A percentile compares a stretch with the other conserved stretches of the same genome.
These are phyloP conservation scores for Sporothrix luriei DNA, from an alignment of 2,329 filamentous ascomycete species.

Conservation along the genomic window DNA sequence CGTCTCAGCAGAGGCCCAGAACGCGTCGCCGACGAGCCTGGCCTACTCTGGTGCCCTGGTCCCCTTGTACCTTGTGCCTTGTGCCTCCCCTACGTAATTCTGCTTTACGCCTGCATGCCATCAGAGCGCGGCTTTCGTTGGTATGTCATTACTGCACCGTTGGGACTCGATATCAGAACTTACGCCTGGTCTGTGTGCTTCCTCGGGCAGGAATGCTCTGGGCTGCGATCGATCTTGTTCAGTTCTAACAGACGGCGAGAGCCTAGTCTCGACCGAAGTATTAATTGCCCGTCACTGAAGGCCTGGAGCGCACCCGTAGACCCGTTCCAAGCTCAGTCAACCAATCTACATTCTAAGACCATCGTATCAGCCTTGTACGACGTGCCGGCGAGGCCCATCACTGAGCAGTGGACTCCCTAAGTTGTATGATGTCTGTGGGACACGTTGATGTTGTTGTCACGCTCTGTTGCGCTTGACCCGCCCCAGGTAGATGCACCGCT, in stretches of 20 bases:
- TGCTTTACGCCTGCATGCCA: no score
- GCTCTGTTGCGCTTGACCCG: no score
- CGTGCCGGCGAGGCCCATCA: background rate
- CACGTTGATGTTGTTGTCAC: background rate
- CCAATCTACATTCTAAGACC: background rate
- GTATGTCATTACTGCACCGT: no score
- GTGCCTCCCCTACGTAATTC: no score
- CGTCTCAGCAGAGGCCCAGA: background rate
- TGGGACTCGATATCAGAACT: background rate
- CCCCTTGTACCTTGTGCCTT: no score
- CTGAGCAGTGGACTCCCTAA: no score
- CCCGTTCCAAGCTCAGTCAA: background rate
- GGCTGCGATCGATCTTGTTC: background rate
- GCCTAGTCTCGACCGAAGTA: background rate
- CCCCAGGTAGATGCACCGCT: no score
- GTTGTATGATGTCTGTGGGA: background rate
- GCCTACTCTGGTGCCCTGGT: background rate
- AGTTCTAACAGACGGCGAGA: background rate
- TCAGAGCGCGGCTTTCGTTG: no score
- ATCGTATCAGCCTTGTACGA: background rate
- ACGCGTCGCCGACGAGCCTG: slow-evolving; percentile 4
- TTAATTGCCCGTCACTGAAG: background rate
- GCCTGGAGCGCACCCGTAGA: background rate
- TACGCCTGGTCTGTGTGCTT: background rate
- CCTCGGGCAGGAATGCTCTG: background rate